Conservation (phyloP, 2,329 filamentous ascomycete genomes). For the Sphaerulina populicola region DNA sequence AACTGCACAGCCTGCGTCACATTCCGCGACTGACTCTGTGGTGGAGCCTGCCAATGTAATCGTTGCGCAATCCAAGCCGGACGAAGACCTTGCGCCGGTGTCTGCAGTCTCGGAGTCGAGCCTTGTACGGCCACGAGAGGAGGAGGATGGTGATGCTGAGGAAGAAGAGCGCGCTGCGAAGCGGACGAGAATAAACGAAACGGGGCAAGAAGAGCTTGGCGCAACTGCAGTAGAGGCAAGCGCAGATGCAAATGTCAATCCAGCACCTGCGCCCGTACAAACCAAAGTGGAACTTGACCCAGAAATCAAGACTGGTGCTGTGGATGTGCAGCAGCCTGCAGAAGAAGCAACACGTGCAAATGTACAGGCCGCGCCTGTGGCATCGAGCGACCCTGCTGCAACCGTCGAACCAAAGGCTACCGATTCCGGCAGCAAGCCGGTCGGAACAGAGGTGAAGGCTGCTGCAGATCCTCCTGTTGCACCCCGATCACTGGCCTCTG, state of each 20-base stretch:
- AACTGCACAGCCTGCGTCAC: background rate
- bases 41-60: constrained; percentile 3
- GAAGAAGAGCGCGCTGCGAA: constrained; percentile 63
- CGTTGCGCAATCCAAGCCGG: background rate
- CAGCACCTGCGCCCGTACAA: background rate
- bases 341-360: background rate
- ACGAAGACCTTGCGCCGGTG: constrained; percentile 5
- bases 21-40: constrained; percentile 3
- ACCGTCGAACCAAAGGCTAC: background rate
- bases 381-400: background rate
- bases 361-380: background rate
- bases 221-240: background rate
- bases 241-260: background rate
- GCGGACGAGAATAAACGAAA: constrained; percentile 56
- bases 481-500: constrained; percentile 11
- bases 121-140: constrained; percentile 62
- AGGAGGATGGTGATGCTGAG: constrained; percentile 55
- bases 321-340: background rate
- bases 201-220: too few relatives aligned
- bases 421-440: constrained; percentile 7
- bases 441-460: constrained; percentile 1
- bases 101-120: constrained; percentile 45
- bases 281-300: background rate
- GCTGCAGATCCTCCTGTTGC: constrained; percentile 7
- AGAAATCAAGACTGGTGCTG: constrained; percentile 3